Percentiles rank a stretch among this genome's conserved stretches.
These are phyloP conservation scores for Diophrys sp. DNA, from an alignment of 73 alveolate genomes.

Conservation along the genomic window DNA sequence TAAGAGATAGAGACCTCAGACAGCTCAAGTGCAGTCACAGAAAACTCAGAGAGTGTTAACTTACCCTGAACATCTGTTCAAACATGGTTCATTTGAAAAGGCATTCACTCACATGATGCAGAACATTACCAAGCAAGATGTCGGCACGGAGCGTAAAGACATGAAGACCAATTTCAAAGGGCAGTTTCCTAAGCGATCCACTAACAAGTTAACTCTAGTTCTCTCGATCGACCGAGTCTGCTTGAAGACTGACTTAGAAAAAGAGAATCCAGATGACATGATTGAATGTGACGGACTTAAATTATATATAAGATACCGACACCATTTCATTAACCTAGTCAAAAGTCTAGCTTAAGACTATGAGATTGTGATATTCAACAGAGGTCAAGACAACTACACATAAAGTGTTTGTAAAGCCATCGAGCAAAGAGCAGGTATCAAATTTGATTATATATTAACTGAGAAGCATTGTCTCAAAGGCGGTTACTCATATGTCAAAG, in stretches of 20 bases:
- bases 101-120: not conserved
- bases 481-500: not conserved
- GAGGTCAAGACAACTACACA: not conserved
- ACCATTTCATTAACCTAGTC: not conserved
- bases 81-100: not conserved
- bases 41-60: not conserved
- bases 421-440: not conserved
- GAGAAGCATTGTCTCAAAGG: not conserved
- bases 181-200: not conserved
- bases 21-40: not conserved
- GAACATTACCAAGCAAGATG: not conserved
- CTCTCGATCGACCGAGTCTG: not conserved
- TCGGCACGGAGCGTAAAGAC: not conserved
- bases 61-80: not conserved
- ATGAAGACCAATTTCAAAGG: not conserved
- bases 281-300: not conserved
- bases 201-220: not conserved
- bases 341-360: not conserved
- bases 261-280: not conserved
- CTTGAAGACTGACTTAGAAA: not conserved
- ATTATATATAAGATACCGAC: not conserved
- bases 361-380: not conserved
- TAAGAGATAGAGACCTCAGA: not conserved
- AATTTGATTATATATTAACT: not conserved
- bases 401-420: not conserved